A percentile compares a stretch with the other conserved stretches of the same genome.
phyloP scores from a whole-genome alignment of 176 grass and related monocot genomes.

The Hordeum marinum region DNA sequence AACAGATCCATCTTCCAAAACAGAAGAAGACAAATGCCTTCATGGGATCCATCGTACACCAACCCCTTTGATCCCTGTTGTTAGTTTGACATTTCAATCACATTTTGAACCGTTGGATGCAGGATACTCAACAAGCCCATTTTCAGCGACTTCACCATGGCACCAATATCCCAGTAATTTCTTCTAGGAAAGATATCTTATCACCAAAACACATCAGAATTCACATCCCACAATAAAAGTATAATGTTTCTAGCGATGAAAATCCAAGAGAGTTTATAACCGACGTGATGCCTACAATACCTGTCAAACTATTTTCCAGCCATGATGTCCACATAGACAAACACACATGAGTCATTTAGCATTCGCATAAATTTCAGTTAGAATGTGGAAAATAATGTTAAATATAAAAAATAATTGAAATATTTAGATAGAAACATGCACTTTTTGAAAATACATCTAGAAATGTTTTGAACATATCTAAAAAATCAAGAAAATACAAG shows the following conservation, averaged over 20 bases:
- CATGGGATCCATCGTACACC: background rate
- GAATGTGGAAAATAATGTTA: background rate
- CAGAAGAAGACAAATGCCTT: background rate
- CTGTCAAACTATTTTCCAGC: background rate
- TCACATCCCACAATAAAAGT: rapidly evolving
- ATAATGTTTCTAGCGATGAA: background rate
- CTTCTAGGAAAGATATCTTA: rapidly evolving
- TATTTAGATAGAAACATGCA: background rate
- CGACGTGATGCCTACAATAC: rapidly evolving
- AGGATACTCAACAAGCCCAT: background rate
- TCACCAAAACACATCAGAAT: background rate
- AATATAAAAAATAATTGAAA: background rate
- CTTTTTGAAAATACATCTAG: background rate
- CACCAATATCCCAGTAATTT: background rate
- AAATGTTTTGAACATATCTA: too few relatives aligned
- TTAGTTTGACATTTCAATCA: background rate
- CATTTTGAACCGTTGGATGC: background rate
- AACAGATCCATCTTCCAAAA: background rate
- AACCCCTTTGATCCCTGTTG: background rate
- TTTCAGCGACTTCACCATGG: too few relatives aligned
- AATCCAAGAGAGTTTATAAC: background rate
- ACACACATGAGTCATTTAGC: too few relatives aligned
- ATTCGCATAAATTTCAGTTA: too few relatives aligned
- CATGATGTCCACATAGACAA: too few relatives aligned
- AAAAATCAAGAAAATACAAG: too few relatives aligned